Conservation (phyloP, 1,284 basidiomycete genomes). For the Wolfiporia cocos region DNA sequence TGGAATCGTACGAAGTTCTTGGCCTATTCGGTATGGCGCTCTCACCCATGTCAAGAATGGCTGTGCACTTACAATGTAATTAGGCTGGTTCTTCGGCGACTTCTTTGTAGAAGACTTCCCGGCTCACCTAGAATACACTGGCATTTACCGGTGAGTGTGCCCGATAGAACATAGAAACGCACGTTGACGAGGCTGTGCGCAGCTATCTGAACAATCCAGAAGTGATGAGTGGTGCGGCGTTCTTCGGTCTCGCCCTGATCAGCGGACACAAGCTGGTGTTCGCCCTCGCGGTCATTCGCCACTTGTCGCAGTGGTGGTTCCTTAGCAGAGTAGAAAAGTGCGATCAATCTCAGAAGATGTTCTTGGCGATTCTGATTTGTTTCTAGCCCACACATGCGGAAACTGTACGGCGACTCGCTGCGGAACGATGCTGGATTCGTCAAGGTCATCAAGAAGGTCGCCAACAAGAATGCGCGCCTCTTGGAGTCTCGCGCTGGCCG, state of each 20-base stretch:
- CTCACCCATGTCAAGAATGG: background rate
- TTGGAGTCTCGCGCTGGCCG: slow-evolving; percentile 61
- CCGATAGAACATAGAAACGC: background rate
- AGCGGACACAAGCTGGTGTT: slow-evolving; percentile 87
- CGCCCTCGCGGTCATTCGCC: slow-evolving; percentile 77
- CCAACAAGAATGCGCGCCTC: slow-evolving; percentile 72
- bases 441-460: slow-evolving; percentile 92
- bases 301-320: slow-evolving; percentile 91
- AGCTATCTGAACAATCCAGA: slow-evolving; percentile 95
- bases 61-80: background rate
- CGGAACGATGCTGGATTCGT: slow-evolving; percentile 95
- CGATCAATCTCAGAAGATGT: too few relatives aligned
- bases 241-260: slow-evolving; percentile 90
- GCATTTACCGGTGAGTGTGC: slow-evolving; percentile 74
- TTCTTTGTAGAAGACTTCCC: slow-evolving; percentile 97
- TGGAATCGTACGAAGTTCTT: slow-evolving; percentile 88
- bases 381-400: slow-evolving; percentile 97
- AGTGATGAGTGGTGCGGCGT: slow-evolving; percentile 91
- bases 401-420: slow-evolving; percentile 88
- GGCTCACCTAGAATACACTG: slow-evolving; percentile 88
- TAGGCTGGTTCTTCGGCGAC: slow-evolving; percentile 96
- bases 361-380: too few relatives aligned
- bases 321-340: slow-evolving; percentile 84
- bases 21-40: slow-evolving; percentile 74
- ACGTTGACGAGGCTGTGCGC: background rate